Percentiles rank a stretch among this genome's conserved stretches.
Evolutionary conservation across 2,329 filamentous ascomycete genomes (phyloP).

Genomic region (Penicillium corylophilum): DNA sequence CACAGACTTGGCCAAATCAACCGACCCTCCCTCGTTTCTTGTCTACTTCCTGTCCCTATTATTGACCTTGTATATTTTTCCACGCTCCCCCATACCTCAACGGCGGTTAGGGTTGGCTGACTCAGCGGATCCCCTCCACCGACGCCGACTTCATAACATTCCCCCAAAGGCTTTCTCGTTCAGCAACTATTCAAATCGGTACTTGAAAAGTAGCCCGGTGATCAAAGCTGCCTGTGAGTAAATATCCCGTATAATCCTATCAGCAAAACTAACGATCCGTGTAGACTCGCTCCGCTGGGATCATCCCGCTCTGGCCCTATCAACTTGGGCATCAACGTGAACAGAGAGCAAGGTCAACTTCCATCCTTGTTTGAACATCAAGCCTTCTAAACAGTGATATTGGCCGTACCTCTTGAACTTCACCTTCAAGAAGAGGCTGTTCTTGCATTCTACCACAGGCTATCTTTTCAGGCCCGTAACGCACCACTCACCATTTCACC

Average conservation of each 20-base stretch:
- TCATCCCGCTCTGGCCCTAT: neutral
- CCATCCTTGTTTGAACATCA: neutral
- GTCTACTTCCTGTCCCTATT: neutral
- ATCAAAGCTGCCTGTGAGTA: neutral
- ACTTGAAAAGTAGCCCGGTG: neutral
- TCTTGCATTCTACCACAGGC: neutral
- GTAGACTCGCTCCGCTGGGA: neutral
- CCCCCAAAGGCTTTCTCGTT: neutral
- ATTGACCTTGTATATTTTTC: neutral
- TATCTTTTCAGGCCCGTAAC: too few relatives aligned
- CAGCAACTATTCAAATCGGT: neutral
- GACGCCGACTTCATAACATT: neutral
- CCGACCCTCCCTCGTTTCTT: neutral
- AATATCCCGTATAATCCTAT: neutral
- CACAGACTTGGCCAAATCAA: too few relatives aligned
- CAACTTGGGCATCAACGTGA: neutral
- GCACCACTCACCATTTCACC: neutral
- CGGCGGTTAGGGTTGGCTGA: neutral
- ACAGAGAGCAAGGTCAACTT: neutral
- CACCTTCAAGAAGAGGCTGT: neutral
- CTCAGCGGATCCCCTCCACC: conserved; percentile 1
- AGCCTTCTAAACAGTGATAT: neutral
- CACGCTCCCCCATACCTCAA: neutral
- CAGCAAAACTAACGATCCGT: neutral
- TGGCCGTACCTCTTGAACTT: neutral